Evolutionary conservation across 140 eudicot genomes (phyloP).

Genomic region (Flaveria floridana): DNA sequence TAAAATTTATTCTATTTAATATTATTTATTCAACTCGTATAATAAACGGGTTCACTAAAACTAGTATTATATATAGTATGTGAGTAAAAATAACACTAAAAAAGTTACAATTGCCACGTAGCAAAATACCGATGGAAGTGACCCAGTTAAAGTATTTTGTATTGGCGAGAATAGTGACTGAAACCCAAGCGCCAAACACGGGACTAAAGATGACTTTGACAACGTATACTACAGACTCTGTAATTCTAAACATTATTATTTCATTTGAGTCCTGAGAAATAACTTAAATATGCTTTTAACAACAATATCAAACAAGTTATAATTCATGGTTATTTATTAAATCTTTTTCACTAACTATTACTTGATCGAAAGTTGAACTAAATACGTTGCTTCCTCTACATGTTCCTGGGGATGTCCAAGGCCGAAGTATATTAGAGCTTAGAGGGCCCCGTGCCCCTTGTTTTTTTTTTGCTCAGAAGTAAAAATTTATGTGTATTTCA

Average conservation of each 20-base stretch:
- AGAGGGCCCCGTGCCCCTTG: too few species aligned
- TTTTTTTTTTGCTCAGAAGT: too few species aligned
- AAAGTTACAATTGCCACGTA: background rate
- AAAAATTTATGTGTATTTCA: too few species aligned
- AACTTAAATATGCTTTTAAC: background rate
- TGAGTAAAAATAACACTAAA: background rate
- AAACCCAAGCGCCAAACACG: conserved; percentile 32
- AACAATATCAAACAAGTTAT: background rate
- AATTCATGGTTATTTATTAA: background rate
- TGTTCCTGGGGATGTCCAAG: too few species aligned
- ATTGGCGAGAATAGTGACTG: background rate
- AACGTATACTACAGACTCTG: background rate
- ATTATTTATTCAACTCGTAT: too few species aligned
- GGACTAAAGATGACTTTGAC: conserved; percentile 27
- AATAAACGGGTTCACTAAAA: too few species aligned
- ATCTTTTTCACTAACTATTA: background rate
- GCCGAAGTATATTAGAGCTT: too few species aligned
- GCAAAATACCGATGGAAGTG: too few species aligned
- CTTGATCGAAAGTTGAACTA: background rate
- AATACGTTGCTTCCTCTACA: too few species aligned
- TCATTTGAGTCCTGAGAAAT: background rate
- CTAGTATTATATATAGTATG: background rate
- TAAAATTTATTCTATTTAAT: too few species aligned
- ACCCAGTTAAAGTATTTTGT: background rate
- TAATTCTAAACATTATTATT: background rate